Percentiles rank a stretch among this genome's conserved stretches.
Evolutionary conservation across 202 grass and related monocot genomes (phyloP).

Genomic region (Saccharum hybrid): DNA sequence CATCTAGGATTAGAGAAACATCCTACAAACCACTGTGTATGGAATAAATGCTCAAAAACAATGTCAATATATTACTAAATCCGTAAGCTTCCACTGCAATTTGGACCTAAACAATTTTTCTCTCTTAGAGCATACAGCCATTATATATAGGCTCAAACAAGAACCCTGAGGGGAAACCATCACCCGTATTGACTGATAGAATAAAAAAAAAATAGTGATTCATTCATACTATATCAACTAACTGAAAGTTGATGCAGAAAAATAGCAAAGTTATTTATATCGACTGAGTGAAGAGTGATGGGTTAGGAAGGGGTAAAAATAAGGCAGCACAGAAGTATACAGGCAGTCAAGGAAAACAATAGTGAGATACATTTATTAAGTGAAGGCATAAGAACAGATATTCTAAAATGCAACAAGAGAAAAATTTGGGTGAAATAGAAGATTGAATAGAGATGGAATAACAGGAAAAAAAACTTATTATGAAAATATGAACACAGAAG

Average conservation of each 20-base stretch:
- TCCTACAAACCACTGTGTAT: constrained; percentile 29
- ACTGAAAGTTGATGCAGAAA: neutral
- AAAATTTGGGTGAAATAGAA: neutral
- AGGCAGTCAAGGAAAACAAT: constrained; percentile 22
- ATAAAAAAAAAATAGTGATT: neutral
- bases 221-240: constrained; percentile 17
- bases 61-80: neutral
- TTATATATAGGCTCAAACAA: constrained; percentile 9
- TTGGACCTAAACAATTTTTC: neutral
- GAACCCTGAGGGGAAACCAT: neutral
- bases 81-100: neutral
- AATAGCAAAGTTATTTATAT: constrained; percentile 1
- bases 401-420: neutral
- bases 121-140: constrained; percentile 21
- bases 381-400: neutral
- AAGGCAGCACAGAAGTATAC: constrained; percentile 3
- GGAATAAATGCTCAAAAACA: constrained; percentile 27
- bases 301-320: neutral
- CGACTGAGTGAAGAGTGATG: neutral
- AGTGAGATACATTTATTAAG: neutral
- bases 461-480: neutral
- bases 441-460: constrained; percentile 1
- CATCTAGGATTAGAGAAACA: neutral
- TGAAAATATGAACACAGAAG: constrained; percentile 4
- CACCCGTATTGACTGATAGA: neutral